These are phyloP conservation scores for Russula vinacea DNA, from an alignment of 768 basidiomycete species.

Conservation along the genomic window DNA sequence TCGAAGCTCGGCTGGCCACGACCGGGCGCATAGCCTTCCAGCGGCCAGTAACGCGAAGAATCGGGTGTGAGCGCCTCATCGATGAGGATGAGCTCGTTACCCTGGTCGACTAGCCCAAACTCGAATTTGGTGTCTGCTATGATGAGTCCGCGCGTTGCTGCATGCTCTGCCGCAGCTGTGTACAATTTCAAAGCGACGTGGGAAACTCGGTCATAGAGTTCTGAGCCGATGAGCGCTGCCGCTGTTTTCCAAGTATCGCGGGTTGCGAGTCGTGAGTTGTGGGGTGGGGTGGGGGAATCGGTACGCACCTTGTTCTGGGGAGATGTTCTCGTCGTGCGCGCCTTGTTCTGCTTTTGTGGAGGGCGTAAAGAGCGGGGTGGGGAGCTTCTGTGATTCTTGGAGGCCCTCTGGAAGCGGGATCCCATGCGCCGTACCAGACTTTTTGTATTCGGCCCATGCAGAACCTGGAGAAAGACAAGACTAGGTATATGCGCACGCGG, in stretches of 20 bases:
- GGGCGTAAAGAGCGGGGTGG: constrained; percentile 87
- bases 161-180: constrained; percentile 69
- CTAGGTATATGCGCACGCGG: neutral
- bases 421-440: constrained; percentile 81
- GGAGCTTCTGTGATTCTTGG: constrained; percentile 80
- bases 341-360: constrained; percentile 97
- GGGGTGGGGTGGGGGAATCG: constrained; percentile 1
- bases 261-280: neutral
- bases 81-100: constrained; percentile 68
- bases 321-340: constrained; percentile 96
- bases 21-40: constrained; percentile 67
- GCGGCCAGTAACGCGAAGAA: constrained; percentile 95
- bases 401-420: constrained; percentile 72
- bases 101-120: constrained; percentile 70
- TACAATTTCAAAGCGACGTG: constrained; percentile 61
- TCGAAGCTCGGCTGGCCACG: constrained; percentile 86
- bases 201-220: constrained; percentile 61
- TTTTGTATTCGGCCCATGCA: constrained; percentile 93
- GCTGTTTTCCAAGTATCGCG: constrained; percentile 46
- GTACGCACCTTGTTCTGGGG: constrained; percentile 80
- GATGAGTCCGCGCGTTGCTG: constrained; percentile 74
- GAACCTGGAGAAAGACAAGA: constrained; percentile 60
- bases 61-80: constrained; percentile 98
- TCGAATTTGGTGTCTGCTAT: constrained; percentile 99
- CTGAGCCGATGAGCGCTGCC: constrained; percentile 59